Conservation (phyloP, 345 rosid genomes). For the Syzygium jambos region DNA sequence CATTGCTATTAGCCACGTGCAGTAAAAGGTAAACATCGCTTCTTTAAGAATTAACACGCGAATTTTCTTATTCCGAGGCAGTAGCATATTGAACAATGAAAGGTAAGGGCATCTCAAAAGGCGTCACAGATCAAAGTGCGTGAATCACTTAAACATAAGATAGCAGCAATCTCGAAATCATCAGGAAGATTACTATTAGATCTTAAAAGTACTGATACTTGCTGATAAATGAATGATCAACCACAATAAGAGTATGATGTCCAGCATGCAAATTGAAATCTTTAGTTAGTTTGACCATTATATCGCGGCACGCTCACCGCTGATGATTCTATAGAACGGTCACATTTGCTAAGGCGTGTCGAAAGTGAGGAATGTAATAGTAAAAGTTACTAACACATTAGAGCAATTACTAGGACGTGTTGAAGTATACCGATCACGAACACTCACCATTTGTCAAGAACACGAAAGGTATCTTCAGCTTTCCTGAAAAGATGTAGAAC, state of each 20-base stretch:
- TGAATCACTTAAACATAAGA: background rate
- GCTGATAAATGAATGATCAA: background rate
- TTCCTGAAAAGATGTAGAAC: constrained; percentile 23
- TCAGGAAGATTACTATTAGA: background rate
- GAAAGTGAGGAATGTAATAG: background rate
- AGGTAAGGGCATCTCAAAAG: background rate
- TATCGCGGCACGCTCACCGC: background rate
- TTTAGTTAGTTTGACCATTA: background rate
- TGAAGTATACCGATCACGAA: background rate
- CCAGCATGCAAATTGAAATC: background rate
- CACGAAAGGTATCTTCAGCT: constrained; percentile 62
- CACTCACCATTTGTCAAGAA: constrained; percentile 74
- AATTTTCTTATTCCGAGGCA: background rate
- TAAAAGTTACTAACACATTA: background rate
- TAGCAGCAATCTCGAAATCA: background rate
- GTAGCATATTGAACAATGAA: background rate
- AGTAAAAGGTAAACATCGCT: background rate
- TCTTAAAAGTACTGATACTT: background rate
- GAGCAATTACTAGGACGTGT: background rate
- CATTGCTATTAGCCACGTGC: background rate
- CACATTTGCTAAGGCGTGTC: background rate
- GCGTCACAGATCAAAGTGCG: background rate
- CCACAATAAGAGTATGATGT: background rate
- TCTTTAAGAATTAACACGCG: background rate
- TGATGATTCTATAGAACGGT: background rate